These are phyloP conservation scores for Delitschia confertaspora DNA, from an alignment of 495 filamentous ascomycete species.

Conservation along the genomic window DNA sequence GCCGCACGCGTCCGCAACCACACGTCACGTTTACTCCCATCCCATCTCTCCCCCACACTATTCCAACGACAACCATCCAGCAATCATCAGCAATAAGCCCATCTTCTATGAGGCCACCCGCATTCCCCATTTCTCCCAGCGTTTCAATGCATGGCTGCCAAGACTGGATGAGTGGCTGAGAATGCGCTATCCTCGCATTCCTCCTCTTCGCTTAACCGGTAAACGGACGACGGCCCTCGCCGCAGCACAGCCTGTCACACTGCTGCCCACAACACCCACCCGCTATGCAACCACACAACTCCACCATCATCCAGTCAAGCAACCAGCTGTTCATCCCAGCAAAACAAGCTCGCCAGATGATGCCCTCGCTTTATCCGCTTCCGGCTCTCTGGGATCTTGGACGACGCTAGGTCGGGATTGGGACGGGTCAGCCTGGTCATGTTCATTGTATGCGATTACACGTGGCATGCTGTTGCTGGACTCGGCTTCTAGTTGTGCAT, in stretches of 20 bases:
- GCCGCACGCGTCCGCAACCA: conserved; percentile 6
- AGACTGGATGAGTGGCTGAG: conserved; percentile 15
- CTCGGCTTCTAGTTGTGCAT: conserved; percentile 19
- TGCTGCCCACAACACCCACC: conserved; percentile 9
- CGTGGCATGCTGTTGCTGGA: conserved; percentile 23
- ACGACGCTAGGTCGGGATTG: too few relatives aligned
- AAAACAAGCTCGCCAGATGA: not conserved
- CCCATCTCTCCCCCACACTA: conserved; percentile 5
- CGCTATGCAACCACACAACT: conserved; percentile 10
- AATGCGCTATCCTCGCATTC: conserved; percentile 10
- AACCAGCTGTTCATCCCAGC: not conserved
- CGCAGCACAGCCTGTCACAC: conserved; percentile 26
- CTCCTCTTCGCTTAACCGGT: conserved; percentile 28
- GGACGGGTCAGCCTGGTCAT: not conserved
- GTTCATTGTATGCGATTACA: conserved; percentile 15
- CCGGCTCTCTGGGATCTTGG: too few relatives aligned
- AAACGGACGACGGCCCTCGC: conserved; percentile 19
- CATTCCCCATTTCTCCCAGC: not conserved
- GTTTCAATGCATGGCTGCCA: conserved; percentile 23
- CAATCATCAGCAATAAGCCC: conserved; percentile 14
- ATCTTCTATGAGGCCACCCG: conserved; percentile 8
- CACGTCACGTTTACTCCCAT: conserved; percentile 2
- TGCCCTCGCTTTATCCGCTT: too few relatives aligned
- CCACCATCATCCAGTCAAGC: not conserved
- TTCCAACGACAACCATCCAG: conserved; percentile 20